phyloP scores from a whole-genome alignment of 148 eudicot species.

The Rhododendron williamsianum region DNA sequence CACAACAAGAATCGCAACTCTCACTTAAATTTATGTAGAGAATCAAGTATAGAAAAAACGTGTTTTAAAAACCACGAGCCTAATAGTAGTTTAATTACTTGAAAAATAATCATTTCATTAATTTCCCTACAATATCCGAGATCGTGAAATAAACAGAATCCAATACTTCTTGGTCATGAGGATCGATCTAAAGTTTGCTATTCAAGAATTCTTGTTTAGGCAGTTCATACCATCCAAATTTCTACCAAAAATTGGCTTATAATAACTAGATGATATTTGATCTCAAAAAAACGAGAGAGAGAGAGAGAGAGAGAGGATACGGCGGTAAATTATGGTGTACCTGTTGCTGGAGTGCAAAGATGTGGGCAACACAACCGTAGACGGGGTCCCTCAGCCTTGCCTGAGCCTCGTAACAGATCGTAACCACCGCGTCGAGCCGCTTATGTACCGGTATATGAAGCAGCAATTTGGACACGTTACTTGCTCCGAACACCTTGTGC shows the following conservation, averaged over 20 bases:
- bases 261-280: neutral
- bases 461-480: conserved; percentile 81
- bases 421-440: conserved; percentile 84
- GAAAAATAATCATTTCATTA: neutral
- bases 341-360: conserved; percentile 97
- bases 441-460: conserved; percentile 59
- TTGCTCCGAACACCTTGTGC: conserved; percentile 95
- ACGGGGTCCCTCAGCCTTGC: conserved; percentile 89
- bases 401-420: conserved; percentile 94
- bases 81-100: too few species aligned
- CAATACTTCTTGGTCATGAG: too few species aligned
- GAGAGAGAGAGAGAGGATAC: neutral
- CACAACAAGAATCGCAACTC: neutral
- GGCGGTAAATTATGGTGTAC: conserved; percentile 20
- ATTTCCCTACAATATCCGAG: neutral
- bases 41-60: too few species aligned
- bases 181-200: neutral
- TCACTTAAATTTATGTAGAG: neutral
- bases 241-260: too few species aligned
- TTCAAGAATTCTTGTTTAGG: neutral
- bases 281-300: too few species aligned
- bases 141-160: too few species aligned
- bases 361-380: conserved; percentile 89
- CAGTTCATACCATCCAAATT: neutral
- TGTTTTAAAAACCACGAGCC: neutral